Conservation (phyloP, 2,329 filamentous ascomycete species). For the Alternaria arbusti region DNA sequence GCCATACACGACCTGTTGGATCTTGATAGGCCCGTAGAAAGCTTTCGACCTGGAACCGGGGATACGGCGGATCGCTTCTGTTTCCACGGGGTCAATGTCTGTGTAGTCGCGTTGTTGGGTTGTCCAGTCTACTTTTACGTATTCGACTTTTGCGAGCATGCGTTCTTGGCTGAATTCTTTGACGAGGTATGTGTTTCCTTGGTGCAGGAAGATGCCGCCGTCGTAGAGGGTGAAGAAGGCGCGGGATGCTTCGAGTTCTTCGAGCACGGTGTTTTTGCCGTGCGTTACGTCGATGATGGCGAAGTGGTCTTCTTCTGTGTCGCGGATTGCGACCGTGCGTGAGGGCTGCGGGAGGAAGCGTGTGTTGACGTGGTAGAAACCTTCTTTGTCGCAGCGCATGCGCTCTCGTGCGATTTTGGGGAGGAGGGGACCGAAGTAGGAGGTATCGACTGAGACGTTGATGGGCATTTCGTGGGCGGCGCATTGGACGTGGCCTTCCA, state of each 20-base stretch:
- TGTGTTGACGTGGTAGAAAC: slow-evolving; percentile 89
- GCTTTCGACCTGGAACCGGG: slow-evolving; percentile 69
- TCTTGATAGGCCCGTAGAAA: slow-evolving; percentile 85
- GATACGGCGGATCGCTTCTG: slow-evolving; percentile 82
- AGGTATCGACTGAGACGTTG: slow-evolving; percentile 72
- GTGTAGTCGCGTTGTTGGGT: slow-evolving; percentile 93
- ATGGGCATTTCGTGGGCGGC: slow-evolving; percentile 96
- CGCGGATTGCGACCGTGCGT: slow-evolving; percentile 83
- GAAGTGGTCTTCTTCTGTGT: slow-evolving; percentile 90
- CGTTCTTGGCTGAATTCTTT: slow-evolving; percentile 83
- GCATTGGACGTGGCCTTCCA: slow-evolving; percentile 94
- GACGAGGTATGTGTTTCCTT: slow-evolving; percentile 91
- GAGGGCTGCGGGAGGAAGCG: slow-evolving; percentile 87
- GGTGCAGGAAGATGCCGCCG: slow-evolving; percentile 94
- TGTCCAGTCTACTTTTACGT: slow-evolving; percentile 92
- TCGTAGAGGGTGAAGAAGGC: slow-evolving; percentile 97
- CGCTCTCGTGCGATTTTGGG: slow-evolving; percentile 74
- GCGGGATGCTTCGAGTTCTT: slow-evolving; percentile 95
- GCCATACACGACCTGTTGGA: slow-evolving; percentile 88
- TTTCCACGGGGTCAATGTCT: slow-evolving; percentile 91
- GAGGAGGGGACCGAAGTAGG: slow-evolving; percentile 81
- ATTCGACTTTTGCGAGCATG: slow-evolving; percentile 84
- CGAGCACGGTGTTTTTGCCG: slow-evolving; percentile 81
- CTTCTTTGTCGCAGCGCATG: slow-evolving; percentile 73
- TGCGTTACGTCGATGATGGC: slow-evolving; percentile 90